These are phyloP conservation scores for Populus hybrid DNA, from an alignment of 441 rosid genomes.

Conservation along the genomic window DNA sequence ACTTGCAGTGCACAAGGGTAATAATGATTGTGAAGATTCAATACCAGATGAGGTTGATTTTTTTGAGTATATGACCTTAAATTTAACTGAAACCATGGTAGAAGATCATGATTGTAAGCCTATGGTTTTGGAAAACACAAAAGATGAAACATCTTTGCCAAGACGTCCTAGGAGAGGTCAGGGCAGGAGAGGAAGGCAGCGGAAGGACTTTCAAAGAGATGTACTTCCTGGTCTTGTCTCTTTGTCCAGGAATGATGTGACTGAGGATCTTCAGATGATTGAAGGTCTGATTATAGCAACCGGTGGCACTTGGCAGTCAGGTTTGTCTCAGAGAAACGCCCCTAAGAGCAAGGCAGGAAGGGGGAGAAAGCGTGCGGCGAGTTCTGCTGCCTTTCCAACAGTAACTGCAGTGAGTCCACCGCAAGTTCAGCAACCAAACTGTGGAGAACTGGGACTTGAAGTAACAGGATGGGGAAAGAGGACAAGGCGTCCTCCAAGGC, in stretches of 20 bases:
- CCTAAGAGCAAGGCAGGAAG: slow-evolving; percentile 52
- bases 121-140: slow-evolving; percentile 44
- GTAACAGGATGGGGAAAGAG: slow-evolving; percentile 90
- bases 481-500: slow-evolving; percentile 81
- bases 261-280: slow-evolving; percentile 77
- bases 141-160: slow-evolving; percentile 42
- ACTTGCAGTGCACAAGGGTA: slow-evolving; percentile 32
- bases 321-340: slow-evolving; percentile 56
- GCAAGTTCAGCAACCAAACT: slow-evolving; percentile 38
- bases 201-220: slow-evolving; percentile 94
- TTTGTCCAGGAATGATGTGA: slow-evolving; percentile 76
- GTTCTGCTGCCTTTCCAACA: slow-evolving; percentile 30
- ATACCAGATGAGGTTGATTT: slow-evolving; percentile 41
- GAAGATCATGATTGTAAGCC: slow-evolving; percentile 62
- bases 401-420: slow-evolving; percentile 24
- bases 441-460: slow-evolving; percentile 52
- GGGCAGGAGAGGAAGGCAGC: slow-evolving; percentile 84
- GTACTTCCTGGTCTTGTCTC: slow-evolving; percentile 85
- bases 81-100: slow-evolving; percentile 45
- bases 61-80: slow-evolving; percentile 79
- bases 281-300: slow-evolving; percentile 77
- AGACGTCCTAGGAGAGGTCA: slow-evolving; percentile 35
- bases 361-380: slow-evolving; percentile 53
- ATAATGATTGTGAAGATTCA: slow-evolving; percentile 28
- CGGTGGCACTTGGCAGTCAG: slow-evolving; percentile 59